Evolutionary conservation across 2,329 filamentous ascomycete species (phyloP).

Genomic region (Stagonosporopsis cucurbitacearum): DNA sequence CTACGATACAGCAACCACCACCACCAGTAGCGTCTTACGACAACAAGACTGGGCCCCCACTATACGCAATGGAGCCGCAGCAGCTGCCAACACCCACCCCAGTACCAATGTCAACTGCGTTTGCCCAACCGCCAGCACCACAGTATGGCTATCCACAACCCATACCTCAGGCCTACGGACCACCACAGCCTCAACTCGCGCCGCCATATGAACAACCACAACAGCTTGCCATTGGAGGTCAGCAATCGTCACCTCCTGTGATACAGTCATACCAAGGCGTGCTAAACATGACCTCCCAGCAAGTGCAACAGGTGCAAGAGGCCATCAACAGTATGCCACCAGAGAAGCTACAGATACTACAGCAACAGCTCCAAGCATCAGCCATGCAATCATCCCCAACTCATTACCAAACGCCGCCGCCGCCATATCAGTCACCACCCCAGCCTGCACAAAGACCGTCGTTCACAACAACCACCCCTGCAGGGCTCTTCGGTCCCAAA

Average conservation of each 20-base stretch:
- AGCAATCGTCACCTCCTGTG: slow-evolving; percentile 16
- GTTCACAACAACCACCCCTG: slow-evolving; percentile 34
- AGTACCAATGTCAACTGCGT: slow-evolving; percentile 21
- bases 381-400: slow-evolving; percentile 20
- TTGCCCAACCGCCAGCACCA: slow-evolving; percentile 18
- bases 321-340: slow-evolving; percentile 40
- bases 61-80: slow-evolving; percentile 26
- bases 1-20: slow-evolving; percentile 24
- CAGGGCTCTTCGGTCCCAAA: slow-evolving; percentile 35
- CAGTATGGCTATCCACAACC: slow-evolving; percentile 26
- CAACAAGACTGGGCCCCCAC: slow-evolving; percentile 27
- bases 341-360: slow-evolving; percentile 40
- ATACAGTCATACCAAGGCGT: slow-evolving; percentile 32
- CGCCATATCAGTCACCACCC: slow-evolving; percentile 19
- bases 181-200: slow-evolving; percentile 13
- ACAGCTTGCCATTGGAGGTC: slow-evolving; percentile 23
- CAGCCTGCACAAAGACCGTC: slow-evolving; percentile 28
- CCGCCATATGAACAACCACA: background rate
- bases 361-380: slow-evolving; percentile 35
- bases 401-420: slow-evolving; percentile 11
- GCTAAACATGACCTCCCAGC: slow-evolving; percentile 35
- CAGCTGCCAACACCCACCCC: slow-evolving; percentile 30
- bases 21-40: slow-evolving; percentile 23
- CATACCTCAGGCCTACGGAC: slow-evolving; percentile 10
- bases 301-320: slow-evolving; percentile 40